phyloP scores from a whole-genome alignment of 202 grass and related monocot species.

The Panicum hallii region DNA sequence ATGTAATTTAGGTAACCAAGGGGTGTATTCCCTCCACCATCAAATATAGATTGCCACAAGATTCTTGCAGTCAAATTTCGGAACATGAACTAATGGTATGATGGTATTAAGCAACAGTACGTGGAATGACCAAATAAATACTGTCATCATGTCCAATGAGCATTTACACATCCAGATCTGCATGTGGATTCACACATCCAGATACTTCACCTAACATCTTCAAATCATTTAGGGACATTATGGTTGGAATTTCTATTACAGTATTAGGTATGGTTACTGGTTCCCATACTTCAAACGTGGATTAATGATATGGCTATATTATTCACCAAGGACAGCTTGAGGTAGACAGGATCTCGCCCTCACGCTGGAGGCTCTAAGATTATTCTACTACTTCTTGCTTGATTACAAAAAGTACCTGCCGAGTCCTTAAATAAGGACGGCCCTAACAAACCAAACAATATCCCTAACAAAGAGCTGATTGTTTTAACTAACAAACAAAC shows the following conservation, averaged over 20 bases:
- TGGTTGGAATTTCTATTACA: slow-evolving; percentile 17
- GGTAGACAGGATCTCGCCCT: too few species aligned
- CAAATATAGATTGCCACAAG: not conserved
- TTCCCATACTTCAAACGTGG: not conserved
- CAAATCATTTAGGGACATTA: slow-evolving; percentile 34
- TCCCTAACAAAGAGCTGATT: too few species aligned
- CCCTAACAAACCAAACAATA: too few species aligned
- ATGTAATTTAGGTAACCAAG: not conserved
- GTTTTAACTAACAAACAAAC: too few species aligned
- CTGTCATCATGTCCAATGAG: not conserved
- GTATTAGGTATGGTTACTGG: not conserved
- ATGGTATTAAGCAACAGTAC: not conserved
- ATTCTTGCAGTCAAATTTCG: not conserved
- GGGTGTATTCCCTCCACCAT: not conserved
- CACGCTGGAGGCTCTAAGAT: too few species aligned
- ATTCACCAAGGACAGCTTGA: too few species aligned
- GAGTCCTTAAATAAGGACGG: too few species aligned
- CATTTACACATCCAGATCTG: not conserved
- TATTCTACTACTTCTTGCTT: too few species aligned
- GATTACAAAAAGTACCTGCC: too few species aligned
- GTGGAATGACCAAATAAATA: not conserved
- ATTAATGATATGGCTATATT: not conserved
- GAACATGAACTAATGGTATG: not conserved
- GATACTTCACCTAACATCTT: slow-evolving; percentile 25
- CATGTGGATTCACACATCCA: not conserved